A percentile compares a stretch with the other conserved stretches of the same genome.
phyloP scores from a whole-genome alignment of 805 yeast genomes.

The Myxozyma vanderwaltii region DNA sequence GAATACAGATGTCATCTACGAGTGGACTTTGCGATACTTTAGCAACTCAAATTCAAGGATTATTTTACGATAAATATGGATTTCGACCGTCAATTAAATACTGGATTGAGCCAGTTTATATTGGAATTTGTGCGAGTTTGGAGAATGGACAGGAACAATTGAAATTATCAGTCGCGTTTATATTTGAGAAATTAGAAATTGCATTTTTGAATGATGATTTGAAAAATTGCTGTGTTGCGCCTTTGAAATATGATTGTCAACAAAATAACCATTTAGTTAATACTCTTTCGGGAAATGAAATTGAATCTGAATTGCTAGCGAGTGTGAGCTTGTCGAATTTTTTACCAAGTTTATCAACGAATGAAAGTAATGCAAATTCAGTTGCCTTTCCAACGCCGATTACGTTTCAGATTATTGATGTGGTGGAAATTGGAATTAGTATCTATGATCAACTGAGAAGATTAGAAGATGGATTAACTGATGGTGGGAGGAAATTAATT shows the following conservation, averaged over 20 bases:
- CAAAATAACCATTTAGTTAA: neutral
- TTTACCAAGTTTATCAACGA: conserved; percentile 8
- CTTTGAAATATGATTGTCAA: neutral
- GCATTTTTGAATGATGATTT: conserved; percentile 17
- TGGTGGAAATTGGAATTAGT: conserved; percentile 26
- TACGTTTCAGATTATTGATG: conserved; percentile 27
- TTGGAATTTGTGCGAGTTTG: neutral
- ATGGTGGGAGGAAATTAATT: conserved; percentile 14
- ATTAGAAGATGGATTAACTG: conserved; percentile 20
- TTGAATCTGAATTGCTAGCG: conserved; percentile 7
- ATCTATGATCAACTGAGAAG: conserved; percentile 15
- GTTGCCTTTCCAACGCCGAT: conserved; percentile 13
- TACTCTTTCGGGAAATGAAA: neutral
- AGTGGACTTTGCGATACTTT: neutral
- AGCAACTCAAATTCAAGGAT: neutral
- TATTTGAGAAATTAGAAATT: conserved; percentile 9
- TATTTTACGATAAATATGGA: conserved; percentile 15
- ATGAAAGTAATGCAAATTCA: neutral
- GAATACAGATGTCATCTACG: neutral
- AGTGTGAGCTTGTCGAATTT: conserved; percentile 9
- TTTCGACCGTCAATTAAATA: conserved; percentile 3
- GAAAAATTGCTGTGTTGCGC: conserved; percentile 10
- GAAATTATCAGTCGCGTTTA: neutral
- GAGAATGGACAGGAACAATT: neutral
- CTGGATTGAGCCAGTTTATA: conserved; percentile 15